Conservation (phyloP, 2,329 filamentous ascomycete genomes). For the Diaporthe citriasiana region DNA sequence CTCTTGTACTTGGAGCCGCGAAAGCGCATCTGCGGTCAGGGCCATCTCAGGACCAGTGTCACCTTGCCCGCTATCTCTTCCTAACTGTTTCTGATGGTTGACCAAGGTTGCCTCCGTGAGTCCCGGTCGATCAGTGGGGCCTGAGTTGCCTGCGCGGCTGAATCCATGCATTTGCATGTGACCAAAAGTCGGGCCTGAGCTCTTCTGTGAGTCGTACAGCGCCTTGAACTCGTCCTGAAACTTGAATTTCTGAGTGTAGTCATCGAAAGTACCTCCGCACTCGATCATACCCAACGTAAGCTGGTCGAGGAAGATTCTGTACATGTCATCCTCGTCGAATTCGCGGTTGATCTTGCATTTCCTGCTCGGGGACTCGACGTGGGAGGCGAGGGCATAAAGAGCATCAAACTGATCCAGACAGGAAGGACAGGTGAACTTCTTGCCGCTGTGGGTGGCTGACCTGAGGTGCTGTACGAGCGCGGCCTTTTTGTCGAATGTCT, state of each 20-base stretch:
- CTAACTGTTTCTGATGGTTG: not conserved
- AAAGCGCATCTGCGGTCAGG: constrained; percentile 24
- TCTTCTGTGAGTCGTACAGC: constrained; percentile 47
- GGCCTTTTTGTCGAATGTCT: constrained; percentile 53
- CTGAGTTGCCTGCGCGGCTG: not conserved
- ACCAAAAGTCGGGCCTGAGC: constrained; percentile 13
- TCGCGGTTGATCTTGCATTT: constrained; percentile 58
- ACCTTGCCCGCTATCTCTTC: not conserved
- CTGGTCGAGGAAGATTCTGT: constrained; percentile 54
- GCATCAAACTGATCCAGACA: constrained; percentile 60
- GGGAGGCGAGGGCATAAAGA: constrained; percentile 60
- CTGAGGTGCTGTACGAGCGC: constrained; percentile 60
- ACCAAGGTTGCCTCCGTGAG: constrained; percentile 25
- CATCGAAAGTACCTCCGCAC: constrained; percentile 50
- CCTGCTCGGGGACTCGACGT: constrained; percentile 61
- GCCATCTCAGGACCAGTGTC: not conserved
- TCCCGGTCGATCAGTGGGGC: not conserved
- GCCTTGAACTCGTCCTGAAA: constrained; percentile 42
- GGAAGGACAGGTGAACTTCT: constrained; percentile 58
- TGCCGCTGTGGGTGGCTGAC: constrained; percentile 57
- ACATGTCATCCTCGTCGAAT: constrained; percentile 51
- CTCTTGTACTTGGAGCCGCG: constrained; percentile 17
- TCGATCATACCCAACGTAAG: constrained; percentile 57
- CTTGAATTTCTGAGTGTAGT: constrained; percentile 53
- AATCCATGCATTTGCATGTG: constrained; percentile 30